phyloP scores from a whole-genome alignment of 2,329 filamentous ascomycete species.

The Trichoderma brevicompactum region DNA sequence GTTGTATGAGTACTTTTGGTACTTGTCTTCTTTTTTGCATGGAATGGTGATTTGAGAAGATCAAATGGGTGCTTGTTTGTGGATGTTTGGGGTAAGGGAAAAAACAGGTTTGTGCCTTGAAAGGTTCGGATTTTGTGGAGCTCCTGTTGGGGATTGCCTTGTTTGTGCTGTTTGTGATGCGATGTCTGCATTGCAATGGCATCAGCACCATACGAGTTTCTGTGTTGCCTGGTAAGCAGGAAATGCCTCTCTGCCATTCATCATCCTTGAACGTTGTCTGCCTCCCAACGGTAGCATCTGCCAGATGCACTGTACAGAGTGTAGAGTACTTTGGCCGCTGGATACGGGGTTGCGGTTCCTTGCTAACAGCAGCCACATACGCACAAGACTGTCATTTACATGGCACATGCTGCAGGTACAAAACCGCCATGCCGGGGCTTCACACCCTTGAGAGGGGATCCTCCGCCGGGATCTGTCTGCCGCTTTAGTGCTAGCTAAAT shows the following conservation, averaged over 20 bases:
- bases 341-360: background rate
- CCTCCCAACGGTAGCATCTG: background rate
- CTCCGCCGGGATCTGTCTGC: slow-evolving; percentile 6
- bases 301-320: background rate
- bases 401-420: slow-evolving; percentile 18
- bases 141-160: background rate
- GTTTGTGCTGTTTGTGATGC: background rate
- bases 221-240: too few relatives aligned
- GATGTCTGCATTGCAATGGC: background rate
- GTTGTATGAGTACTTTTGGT: background rate
- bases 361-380: background rate
- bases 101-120: background rate
- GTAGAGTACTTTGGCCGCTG: slow-evolving; percentile 6
- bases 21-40: background rate
- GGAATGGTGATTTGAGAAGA: too few relatives aligned
- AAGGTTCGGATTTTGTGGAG: background rate
- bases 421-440: background rate
- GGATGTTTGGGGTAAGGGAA: background rate
- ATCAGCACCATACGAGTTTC: slow-evolving; percentile 7
- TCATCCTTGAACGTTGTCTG: too few relatives aligned
- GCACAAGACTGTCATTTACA: slow-evolving; percentile 12
- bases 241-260: too few relatives aligned
- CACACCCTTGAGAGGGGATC: background rate
- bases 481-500: slow-evolving; percentile 23
- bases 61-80: background rate